Conservation (phyloP, 164 flowering plant genomes). For the Aristolochia fimbriata region DNA sequence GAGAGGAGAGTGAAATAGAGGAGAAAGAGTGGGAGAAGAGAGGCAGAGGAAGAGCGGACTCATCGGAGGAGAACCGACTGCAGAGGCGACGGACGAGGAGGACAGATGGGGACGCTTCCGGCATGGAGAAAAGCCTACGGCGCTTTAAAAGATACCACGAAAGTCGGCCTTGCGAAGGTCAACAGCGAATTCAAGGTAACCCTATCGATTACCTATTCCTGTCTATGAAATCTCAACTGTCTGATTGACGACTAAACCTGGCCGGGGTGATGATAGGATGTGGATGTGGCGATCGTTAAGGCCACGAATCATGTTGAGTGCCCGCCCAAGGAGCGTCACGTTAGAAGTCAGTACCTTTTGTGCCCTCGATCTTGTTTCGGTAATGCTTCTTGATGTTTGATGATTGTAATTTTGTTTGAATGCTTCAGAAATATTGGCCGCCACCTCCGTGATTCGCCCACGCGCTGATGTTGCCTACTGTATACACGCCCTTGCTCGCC, state of each 20-base stretch:
- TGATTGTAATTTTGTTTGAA: not conserved
- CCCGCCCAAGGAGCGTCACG: slow-evolving; percentile 92
- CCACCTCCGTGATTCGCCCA: slow-evolving; percentile 78
- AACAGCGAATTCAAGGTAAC: slow-evolving; percentile 80
- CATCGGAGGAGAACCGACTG: not conserved
- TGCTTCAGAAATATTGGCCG: slow-evolving; percentile 56
- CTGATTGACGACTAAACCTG: not conserved
- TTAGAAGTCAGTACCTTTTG: slow-evolving; percentile 50
- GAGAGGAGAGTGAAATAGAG: not conserved
- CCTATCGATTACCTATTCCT: slow-evolving; percentile 1
- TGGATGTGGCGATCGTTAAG: slow-evolving; percentile 95
- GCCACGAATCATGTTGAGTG: slow-evolving; percentile 96
- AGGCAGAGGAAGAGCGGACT: not conserved
- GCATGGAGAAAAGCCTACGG: slow-evolving; percentile 82
- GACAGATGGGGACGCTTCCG: slow-evolving; percentile 59
- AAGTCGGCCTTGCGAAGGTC: slow-evolving; percentile 83
- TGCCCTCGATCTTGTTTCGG: slow-evolving; percentile 1
- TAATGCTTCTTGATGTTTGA: slow-evolving; percentile 3
- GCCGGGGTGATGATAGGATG: slow-evolving; percentile 35
- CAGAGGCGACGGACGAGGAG: slow-evolving; percentile 4
- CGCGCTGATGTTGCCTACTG: slow-evolving; percentile 96
- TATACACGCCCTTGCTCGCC: slow-evolving; percentile 67
- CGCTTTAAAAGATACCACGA: slow-evolving; percentile 83
- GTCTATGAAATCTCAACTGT: slow-evolving; percentile 1
- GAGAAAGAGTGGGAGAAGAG: not conserved